A percentile compares a stretch with the other conserved stretches of the same genome.
Conservation (phyloP, 2,329 filamentous ascomycete species). For the Penicillium sp. region DNA sequence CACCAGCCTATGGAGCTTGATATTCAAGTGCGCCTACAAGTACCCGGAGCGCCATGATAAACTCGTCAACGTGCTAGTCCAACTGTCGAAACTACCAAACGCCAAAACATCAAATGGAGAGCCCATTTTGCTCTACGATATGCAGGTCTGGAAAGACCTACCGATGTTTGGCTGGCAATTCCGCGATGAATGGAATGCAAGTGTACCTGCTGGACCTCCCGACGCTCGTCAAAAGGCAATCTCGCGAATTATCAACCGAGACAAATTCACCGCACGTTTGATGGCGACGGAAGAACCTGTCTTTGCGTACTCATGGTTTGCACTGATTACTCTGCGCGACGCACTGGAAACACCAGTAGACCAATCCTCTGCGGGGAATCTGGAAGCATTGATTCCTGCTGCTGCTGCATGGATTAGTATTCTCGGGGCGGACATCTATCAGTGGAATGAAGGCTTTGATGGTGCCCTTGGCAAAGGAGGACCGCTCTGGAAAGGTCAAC, state of each 20-base stretch:
- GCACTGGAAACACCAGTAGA: not conserved
- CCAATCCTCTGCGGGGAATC: not conserved
- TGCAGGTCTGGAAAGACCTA: conserved; percentile 13
- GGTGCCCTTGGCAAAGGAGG: not conserved
- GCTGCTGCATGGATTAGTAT: conserved; percentile 1
- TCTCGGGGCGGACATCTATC: not conserved
- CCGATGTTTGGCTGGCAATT: conserved; percentile 12
- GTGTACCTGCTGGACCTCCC: not conserved
- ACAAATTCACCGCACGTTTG: not conserved
- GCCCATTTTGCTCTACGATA: not conserved
- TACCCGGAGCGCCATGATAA: not conserved
- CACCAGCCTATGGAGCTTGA: not conserved
- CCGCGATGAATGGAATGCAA: conserved; percentile 11
- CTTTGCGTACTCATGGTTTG: conserved; percentile 2
- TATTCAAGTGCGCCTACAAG: conserved; percentile 3
- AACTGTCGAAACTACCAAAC: not conserved
- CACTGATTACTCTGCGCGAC: not conserved
- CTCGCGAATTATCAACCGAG: not conserved
- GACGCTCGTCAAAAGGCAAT: not conserved
- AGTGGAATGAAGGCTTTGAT: not conserved
- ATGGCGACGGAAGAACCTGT: not conserved
- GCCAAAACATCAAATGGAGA: not conserved
- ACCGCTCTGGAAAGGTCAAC: not conserved
- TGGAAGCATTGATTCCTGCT: not conserved
- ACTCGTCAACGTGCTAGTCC: not conserved